Conservation (phyloP, 2,329 filamentous ascomycete genomes). For the Hypoxylon rubiginosum region DNA sequence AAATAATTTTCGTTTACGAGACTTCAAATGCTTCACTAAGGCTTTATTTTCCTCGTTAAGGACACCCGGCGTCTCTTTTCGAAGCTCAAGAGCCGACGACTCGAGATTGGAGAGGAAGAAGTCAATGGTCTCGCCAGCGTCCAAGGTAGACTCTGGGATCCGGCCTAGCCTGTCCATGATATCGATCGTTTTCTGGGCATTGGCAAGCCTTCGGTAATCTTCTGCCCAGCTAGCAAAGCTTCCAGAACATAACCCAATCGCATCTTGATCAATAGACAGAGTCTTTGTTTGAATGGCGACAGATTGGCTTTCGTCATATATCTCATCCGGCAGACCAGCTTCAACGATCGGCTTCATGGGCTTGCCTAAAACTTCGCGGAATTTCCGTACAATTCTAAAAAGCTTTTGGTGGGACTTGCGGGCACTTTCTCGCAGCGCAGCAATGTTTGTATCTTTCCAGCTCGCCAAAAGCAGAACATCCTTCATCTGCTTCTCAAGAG, state of each 20-base stretch:
- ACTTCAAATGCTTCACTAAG: constrained; percentile 88
- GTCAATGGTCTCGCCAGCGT: constrained; percentile 72
- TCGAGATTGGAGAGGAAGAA: constrained; percentile 78
- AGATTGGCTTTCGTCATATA: constrained; percentile 28
- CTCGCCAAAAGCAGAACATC: constrained; percentile 93
- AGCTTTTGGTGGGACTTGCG: constrained; percentile 91
- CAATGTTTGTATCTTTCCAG: constrained; percentile 98
- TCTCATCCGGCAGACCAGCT: constrained; percentile 69
- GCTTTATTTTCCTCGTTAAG: constrained; percentile 90
- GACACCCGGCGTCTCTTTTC: constrained; percentile 84
- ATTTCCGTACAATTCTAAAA: constrained; percentile 92
- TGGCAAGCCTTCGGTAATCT: constrained; percentile 75
- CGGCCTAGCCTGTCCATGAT: constrained; percentile 78
- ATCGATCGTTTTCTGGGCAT: constrained; percentile 76
- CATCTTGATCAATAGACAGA: constrained; percentile 53
- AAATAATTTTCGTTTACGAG: constrained; percentile 88
- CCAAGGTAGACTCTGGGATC: constrained; percentile 64
- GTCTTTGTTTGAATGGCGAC: constrained; percentile 39
- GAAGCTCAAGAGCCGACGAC: constrained; percentile 77
- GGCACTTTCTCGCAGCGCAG: constrained; percentile 88
- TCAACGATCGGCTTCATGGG: constrained; percentile 76
- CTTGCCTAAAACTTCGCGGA: constrained; percentile 82
- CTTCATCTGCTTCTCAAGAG: constrained; percentile 91
- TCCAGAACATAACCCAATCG: constrained; percentile 52
- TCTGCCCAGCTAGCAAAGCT: constrained; percentile 57